Percentiles rank a stretch among this genome's conserved stretches.
These are phyloP conservation scores for Colletotrichum higginsianum DNA, from an alignment of 2,329 filamentous ascomycete species.

Conservation along the genomic window DNA sequence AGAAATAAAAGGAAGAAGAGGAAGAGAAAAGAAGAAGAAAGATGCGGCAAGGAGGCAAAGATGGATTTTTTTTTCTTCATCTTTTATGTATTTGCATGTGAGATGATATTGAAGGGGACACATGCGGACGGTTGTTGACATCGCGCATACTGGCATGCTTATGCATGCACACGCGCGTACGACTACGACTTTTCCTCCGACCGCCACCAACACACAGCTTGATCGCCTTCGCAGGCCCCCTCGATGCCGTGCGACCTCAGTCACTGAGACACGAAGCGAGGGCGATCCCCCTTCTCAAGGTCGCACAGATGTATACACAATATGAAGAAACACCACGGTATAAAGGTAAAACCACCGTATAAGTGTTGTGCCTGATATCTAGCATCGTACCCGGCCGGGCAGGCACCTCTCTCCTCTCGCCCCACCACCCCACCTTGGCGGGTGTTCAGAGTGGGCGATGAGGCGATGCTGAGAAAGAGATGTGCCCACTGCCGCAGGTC, in stretches of 20 bases:
- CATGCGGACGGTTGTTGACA: neutral
- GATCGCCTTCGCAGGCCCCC: neutral
- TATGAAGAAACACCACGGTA: too few relatives aligned
- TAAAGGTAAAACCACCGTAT: too few relatives aligned
- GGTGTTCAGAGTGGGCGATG: too few relatives aligned
- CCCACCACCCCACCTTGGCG: too few relatives aligned
- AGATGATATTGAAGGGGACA: constrained; percentile 9
- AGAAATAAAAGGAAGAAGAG: neutral
- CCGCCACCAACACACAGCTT: neutral
- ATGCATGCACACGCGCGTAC: constrained; percentile 10
- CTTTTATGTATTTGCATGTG: neutral
- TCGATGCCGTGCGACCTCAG: constrained; percentile 1
- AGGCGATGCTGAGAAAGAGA: too few relatives aligned
- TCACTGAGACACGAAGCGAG: too few relatives aligned
- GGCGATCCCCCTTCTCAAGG: neutral
- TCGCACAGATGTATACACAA: too few relatives aligned
- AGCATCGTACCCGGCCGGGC: too few relatives aligned
- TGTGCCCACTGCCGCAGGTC: neutral
- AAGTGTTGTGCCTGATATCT: too few relatives aligned
- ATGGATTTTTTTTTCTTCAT: too few relatives aligned
- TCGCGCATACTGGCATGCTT: neutral
- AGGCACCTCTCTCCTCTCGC: too few relatives aligned
- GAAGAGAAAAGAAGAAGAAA: neutral
- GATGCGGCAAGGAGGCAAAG: neutral
- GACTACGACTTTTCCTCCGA: neutral